Percentiles rank a stretch among this genome's conserved stretches.
These are phyloP conservation scores for Curvularia spicifera DNA, from an alignment of 2,329 filamentous ascomycete species.

Conservation along the genomic window DNA sequence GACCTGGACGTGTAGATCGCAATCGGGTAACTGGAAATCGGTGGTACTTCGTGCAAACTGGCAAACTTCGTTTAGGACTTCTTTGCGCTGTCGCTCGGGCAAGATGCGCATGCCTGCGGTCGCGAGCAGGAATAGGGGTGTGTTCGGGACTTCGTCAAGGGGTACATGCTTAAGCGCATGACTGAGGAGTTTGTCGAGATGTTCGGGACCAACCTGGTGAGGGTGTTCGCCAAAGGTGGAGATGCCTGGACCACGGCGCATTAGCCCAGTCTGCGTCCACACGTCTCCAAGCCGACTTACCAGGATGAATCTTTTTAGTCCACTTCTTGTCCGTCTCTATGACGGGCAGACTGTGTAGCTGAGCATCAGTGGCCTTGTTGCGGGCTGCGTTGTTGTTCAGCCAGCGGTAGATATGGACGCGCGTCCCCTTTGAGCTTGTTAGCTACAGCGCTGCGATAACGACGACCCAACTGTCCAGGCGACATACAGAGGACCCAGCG, in stretches of 20 bases:
- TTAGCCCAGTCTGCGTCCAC: slow-evolving; percentile 17
- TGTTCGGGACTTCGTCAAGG: slow-evolving; percentile 75
- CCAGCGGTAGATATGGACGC: slow-evolving; percentile 95
- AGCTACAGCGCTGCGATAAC: slow-evolving; percentile 18
- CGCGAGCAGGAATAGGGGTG: slow-evolving; percentile 92
- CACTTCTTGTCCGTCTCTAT: slow-evolving; percentile 84
- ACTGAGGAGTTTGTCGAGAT: slow-evolving; percentile 78
- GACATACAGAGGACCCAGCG: slow-evolving; percentile 85
- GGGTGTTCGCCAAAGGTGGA: slow-evolving; percentile 86
- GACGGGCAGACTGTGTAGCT: slow-evolving; percentile 74
- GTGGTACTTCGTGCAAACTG: slow-evolving; percentile 79
- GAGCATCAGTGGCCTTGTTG: slow-evolving; percentile 63
- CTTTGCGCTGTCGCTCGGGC: slow-evolving; percentile 72
- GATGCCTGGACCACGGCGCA: slow-evolving; percentile 59
- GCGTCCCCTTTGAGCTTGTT: slow-evolving; percentile 68
- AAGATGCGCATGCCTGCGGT: slow-evolving; percentile 94
- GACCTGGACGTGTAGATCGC: slow-evolving; percentile 85
- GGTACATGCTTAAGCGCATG: slow-evolving; percentile 84
- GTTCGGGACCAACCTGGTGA: slow-evolving; percentile 77
- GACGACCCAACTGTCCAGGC: not conserved
- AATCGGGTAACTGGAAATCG: slow-evolving; percentile 86
- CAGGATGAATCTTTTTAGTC: slow-evolving; percentile 93
- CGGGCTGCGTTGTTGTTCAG: slow-evolving; percentile 74
- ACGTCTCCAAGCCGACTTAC: slow-evolving; percentile 49
- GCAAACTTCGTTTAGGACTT: slow-evolving; percentile 79